phyloP scores from a whole-genome alignment of 2,329 filamentous ascomycete species.

The Bipolaris zeicola region DNA sequence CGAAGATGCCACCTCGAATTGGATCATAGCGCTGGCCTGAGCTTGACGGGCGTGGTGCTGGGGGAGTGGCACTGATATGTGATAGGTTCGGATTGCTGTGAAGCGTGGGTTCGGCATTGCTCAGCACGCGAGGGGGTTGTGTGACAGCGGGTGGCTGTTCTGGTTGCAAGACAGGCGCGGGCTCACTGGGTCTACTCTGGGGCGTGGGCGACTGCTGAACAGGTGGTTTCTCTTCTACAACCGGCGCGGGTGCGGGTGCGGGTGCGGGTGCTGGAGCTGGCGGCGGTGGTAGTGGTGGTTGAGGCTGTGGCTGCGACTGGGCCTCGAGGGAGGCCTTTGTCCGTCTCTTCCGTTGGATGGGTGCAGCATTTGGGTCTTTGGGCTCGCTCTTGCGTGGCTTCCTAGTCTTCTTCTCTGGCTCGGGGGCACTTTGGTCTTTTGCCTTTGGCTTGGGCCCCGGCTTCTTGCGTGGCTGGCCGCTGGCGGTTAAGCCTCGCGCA shows the following conservation, averaged over 20 bases:
- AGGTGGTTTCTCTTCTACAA: constrained; percentile 34
- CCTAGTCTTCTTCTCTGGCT: constrained; percentile 51
- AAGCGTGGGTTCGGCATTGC: constrained; percentile 47
- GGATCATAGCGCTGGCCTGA: constrained; percentile 89
- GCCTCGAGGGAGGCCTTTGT: constrained; percentile 48
- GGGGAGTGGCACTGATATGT: constrained; percentile 53
- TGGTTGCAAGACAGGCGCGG: constrained; percentile 30
- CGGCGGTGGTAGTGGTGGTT: constrained; percentile 23
- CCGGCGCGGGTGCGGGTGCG: constrained; percentile 15
- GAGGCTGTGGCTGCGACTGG: constrained; percentile 26
- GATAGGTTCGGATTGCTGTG: constrained; percentile 46
- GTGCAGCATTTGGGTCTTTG: constrained; percentile 55
- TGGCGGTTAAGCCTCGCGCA: constrained; percentile 38
- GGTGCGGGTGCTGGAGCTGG: constrained; percentile 34
- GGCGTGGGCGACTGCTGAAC: constrained; percentile 33
- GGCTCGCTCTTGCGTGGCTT: constrained; percentile 55
- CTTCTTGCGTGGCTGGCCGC: constrained; percentile 49
- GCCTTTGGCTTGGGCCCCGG: constrained; percentile 51
- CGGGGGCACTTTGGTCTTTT: constrained; percentile 44
- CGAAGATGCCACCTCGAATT: constrained; percentile 68
- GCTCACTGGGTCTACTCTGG: constrained; percentile 39
- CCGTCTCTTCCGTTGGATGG: constrained; percentile 57
- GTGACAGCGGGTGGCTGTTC: constrained; percentile 35
- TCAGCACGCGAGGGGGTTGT: constrained; percentile 42
- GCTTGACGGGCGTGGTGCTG: constrained; percentile 61